These are phyloP conservation scores for Incumbomyces delicatus DNA, from an alignment of 2,329 filamentous ascomycete species.

Conservation along the genomic window DNA sequence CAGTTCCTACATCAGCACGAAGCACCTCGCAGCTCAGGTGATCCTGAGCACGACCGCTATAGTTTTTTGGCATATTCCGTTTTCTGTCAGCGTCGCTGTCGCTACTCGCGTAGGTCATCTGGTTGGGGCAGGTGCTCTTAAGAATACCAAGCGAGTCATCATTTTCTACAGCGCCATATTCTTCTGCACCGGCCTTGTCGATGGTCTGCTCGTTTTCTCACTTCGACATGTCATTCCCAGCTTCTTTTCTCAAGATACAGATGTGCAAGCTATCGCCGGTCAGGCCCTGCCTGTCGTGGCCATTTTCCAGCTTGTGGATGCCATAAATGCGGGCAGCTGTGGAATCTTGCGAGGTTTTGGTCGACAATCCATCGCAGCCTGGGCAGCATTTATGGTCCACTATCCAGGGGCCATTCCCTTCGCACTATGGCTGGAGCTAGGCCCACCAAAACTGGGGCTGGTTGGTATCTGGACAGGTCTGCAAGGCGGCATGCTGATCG, in stretches of 20 bases:
- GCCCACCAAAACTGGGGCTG: conserved; percentile 8
- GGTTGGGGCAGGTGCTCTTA: conserved; percentile 65
- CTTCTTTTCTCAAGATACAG: conserved; percentile 55
- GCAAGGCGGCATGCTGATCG: conserved; percentile 3
- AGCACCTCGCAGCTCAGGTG: conserved; percentile 67
- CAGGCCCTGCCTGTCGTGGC: conserved; percentile 60
- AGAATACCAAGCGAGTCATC: conserved; percentile 49
- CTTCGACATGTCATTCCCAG: conserved; percentile 58
- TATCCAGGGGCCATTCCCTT: conserved; percentile 51
- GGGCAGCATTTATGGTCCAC: conserved; percentile 65
- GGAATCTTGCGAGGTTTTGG: conserved; percentile 69
- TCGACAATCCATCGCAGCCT: conserved; percentile 68
- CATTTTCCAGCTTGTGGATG: conserved; percentile 71
- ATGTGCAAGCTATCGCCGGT: conserved; percentile 53
- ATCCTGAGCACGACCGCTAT: conserved; percentile 50
- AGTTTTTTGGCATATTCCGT: conserved; percentile 58
- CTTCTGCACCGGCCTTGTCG: conserved; percentile 56
- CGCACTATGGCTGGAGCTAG: conserved; percentile 9
- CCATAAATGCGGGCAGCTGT: conserved; percentile 58
- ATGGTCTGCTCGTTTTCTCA: conserved; percentile 52
- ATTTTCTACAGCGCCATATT: conserved; percentile 50
- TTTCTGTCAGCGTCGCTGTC: conserved; percentile 68
- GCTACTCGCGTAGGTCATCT: conserved; percentile 74
- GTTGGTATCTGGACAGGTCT: conserved; percentile 9
- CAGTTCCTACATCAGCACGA: conserved; percentile 59